These are phyloP conservation scores for Extremus antarcticus DNA, from an alignment of 495 filamentous ascomycete species.

Conservation along the genomic window DNA sequence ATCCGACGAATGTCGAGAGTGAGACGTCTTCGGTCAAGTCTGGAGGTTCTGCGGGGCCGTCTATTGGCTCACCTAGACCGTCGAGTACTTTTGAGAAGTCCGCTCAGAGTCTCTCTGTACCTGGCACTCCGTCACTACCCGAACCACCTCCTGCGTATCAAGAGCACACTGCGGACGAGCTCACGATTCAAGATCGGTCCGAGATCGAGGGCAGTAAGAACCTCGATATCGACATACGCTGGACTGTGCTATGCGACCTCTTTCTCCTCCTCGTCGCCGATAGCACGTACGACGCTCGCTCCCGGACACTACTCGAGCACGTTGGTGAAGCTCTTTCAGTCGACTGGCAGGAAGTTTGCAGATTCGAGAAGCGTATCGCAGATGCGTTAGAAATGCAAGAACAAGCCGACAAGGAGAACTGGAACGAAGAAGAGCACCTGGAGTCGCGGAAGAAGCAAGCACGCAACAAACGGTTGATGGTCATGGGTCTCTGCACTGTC, in stretches of 20 bases:
- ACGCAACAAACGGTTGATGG: slow-evolving; percentile 69
- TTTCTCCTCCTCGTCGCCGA: slow-evolving; percentile 94
- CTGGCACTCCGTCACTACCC: neutral
- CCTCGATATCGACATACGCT: slow-evolving; percentile 91
- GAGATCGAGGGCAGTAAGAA: slow-evolving; percentile 69
- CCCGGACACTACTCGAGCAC: slow-evolving; percentile 70
- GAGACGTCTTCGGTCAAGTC: slow-evolving; percentile 3
- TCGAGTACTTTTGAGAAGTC: slow-evolving; percentile 1
- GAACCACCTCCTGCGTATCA: slow-evolving; percentile 59
- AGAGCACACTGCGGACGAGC: slow-evolving; percentile 54
- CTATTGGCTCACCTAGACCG: slow-evolving; percentile 7
- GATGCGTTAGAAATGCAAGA: slow-evolving; percentile 98
- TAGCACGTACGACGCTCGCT: slow-evolving; percentile 83
- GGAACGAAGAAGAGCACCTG: slow-evolving; percentile 94
- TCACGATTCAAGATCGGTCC: slow-evolving; percentile 67
- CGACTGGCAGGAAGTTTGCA: slow-evolving; percentile 84
- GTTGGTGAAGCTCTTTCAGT: slow-evolving; percentile 72
- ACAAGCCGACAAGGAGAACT: slow-evolving; percentile 81
- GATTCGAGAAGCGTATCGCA: slow-evolving; percentile 94
- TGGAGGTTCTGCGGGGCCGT: slow-evolving; percentile 2
- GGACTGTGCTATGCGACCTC: slow-evolving; percentile 94
- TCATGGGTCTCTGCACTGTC: slow-evolving; percentile 96
- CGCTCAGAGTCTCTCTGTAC: neutral
- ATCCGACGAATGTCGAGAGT: slow-evolving; percentile 42
- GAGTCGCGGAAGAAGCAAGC: slow-evolving; percentile 72